Conservation (phyloP, 805 yeast genomes). For the Lipomyces japonicus region DNA sequence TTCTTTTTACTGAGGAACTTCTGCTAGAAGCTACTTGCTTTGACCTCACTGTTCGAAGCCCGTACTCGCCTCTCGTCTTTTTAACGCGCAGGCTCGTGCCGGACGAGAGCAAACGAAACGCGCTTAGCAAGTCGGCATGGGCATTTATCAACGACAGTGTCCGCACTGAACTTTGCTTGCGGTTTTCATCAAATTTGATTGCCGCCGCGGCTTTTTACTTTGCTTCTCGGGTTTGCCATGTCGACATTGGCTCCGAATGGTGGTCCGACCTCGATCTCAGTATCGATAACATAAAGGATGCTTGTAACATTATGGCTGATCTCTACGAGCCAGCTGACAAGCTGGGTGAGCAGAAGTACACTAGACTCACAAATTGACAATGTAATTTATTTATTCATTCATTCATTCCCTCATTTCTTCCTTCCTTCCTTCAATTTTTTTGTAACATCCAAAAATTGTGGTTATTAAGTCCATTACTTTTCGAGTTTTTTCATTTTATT, state of each 20-base stretch:
- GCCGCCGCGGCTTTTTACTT: constrained; percentile 42
- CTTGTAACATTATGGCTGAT: constrained; percentile 30
- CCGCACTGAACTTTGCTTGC: constrained; percentile 38
- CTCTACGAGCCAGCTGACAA: constrained; percentile 16
- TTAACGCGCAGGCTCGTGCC: constrained; percentile 25
- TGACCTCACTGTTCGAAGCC: constrained; percentile 40
- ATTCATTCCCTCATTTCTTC: too few relatives aligned
- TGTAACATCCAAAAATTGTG: too few relatives aligned
- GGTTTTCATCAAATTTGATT: constrained; percentile 35
- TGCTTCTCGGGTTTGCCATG: constrained; percentile 31
- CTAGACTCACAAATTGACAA: too few relatives aligned
- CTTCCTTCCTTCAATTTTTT: too few relatives aligned
- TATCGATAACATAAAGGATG: constrained; percentile 23
- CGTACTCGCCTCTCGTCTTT: constrained; percentile 32
- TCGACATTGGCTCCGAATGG: constrained; percentile 19
- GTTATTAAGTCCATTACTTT: too few relatives aligned
- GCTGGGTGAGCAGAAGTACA: constrained; percentile 20
- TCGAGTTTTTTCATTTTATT: too few relatives aligned
- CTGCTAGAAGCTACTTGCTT: constrained; percentile 47
- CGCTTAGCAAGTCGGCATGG: constrained; percentile 36
- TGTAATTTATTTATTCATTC: too few relatives aligned
- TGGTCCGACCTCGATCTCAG: constrained; percentile 24
- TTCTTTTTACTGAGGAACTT: constrained; percentile 46
- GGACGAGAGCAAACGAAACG: constrained; percentile 27
- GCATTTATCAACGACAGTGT: constrained; percentile 41